A percentile compares a stretch with the other conserved stretches of the same genome.
Conservation (phyloP, 345 rosid genomes). For the Viola odorata region DNA sequence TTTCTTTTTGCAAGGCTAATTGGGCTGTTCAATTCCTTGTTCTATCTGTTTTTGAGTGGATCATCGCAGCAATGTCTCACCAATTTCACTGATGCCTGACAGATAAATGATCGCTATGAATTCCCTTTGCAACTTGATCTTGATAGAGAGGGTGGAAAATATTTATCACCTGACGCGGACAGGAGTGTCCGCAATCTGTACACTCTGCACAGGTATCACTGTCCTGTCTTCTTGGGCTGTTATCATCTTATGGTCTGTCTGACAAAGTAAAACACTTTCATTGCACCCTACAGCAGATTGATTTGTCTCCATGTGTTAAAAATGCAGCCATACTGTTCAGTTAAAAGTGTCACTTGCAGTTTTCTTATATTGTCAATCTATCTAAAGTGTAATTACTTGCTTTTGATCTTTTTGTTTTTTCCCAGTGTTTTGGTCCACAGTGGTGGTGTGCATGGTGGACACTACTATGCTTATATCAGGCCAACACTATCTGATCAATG, state of each 20-base stretch:
- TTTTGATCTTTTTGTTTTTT: conserved; percentile 5
- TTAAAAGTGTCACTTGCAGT: not conserved
- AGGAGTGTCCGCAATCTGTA: conserved; percentile 31
- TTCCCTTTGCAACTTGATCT: conserved; percentile 37
- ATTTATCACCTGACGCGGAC: conserved; percentile 33
- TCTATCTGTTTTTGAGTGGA: too few relatives aligned
- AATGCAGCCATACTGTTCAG: not conserved
- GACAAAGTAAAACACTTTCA: not conserved
- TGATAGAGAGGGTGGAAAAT: conserved; percentile 28
- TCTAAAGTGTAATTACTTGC: not conserved
- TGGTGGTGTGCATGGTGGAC: conserved; percentile 97
- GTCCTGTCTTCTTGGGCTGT: not conserved
- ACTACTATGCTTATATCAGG: conserved; percentile 92
- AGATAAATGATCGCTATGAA: conserved; percentile 36
- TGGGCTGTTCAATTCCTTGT: too few relatives aligned
- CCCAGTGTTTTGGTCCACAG: conserved; percentile 97
- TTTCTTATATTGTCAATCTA: not conserved
- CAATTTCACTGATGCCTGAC: not conserved
- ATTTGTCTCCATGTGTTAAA: not conserved
- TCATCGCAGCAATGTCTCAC: not conserved
- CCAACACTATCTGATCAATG: conserved; percentile 96
- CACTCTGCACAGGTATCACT: conserved; percentile 72
- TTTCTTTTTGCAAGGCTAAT: too few relatives aligned
- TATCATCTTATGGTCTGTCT: not conserved
- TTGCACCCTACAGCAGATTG: not conserved